Conservation (phyloP, 306 rosid genomes). For the Lathyrus tuberosus region DNA sequence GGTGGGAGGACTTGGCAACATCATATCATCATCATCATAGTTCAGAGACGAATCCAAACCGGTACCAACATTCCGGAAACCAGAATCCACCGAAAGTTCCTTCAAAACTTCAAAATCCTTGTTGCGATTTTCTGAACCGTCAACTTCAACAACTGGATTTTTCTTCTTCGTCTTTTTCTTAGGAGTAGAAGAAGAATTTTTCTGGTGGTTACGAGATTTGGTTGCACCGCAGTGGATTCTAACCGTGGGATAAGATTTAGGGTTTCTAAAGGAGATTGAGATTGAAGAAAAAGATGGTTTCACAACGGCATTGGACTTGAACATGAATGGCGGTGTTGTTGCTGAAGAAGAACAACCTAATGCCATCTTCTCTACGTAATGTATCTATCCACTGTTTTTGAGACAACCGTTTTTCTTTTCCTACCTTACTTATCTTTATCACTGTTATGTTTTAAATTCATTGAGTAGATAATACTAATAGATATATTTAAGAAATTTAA, state of each 20-base stretch:
- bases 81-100: constrained; percentile 16
- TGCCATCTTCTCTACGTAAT: constrained; percentile 32
- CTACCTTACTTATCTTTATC: too few relatives aligned
- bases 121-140: constrained; percentile 40
- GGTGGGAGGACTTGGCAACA: constrained; percentile 81
- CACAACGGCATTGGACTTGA: not conserved
- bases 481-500: too few relatives aligned
- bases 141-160: not conserved
- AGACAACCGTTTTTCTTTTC: not conserved
- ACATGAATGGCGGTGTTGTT: not conserved
- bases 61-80: constrained; percentile 11
- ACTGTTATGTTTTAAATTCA: too few relatives aligned
- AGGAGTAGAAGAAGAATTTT: constrained; percentile 39
- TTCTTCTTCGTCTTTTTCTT: constrained; percentile 51
- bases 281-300: constrained; percentile 15
- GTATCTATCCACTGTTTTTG: not conserved
- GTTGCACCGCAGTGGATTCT: constrained; percentile 51
- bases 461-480: too few relatives aligned
- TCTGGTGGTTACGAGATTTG: constrained; percentile 50
- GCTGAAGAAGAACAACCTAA: constrained; percentile 3
- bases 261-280: constrained; percentile 46
- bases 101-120: constrained; percentile 46
- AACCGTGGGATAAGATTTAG: not conserved
- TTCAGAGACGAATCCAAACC: constrained; percentile 36
- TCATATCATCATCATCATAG: constrained; percentile 37